Base-by-base conservation (phyloP, 2,329 filamentous ascomycete species). In the Pezizomycotina sp. region DNA sequence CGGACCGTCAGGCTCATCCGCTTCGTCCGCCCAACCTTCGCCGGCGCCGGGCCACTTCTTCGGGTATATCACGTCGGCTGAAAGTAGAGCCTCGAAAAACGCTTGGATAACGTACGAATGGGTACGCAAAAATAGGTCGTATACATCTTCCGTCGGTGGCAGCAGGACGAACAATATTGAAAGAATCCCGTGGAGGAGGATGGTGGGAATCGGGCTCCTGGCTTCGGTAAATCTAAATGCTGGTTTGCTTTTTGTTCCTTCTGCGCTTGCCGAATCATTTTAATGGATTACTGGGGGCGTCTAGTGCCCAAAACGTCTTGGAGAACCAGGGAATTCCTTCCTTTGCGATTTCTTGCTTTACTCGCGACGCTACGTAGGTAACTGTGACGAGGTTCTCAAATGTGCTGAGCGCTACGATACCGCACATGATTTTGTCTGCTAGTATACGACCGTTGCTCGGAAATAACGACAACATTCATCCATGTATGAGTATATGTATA, bases 341-440 rank as follows among this genome's bases (percentile, higher is more conserved):
- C 47, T 71, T 70, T 5, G 68, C 68, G 27, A 72, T 68, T 48
- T 72, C 68, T 48, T 71, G 68, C 49, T 71, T 70, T 12, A 71
- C 62, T 40, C 65, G 58, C 2, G 65, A 60, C 5, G 64, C 61
- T 0, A 65, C 66, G 45, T 66, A 72, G 1, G 67, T 71, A 54
- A 66, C 66, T 13, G 66, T 63, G 8, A 70, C 57, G 26, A 72
- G 63, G 47, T 71, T 70, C 0, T 68, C 67, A 31, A 71, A 58
- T 15, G 61, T 64, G 2, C 63, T 67, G 16, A 71, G 52, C 3
- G 68, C 66, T 5, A 69, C 56, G 26, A 71, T 60, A 0, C 58
- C 62, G 9, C 64, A 58, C 40, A 68, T 32, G 10, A 19, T 27
- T 15, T 30, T 31, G 57, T 5, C 34, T 12, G 24, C 24, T 14